phyloP scores from a whole-genome alignment of 2,329 filamentous ascomycete genomes.

The Domatiomyces catenatus region DNA sequence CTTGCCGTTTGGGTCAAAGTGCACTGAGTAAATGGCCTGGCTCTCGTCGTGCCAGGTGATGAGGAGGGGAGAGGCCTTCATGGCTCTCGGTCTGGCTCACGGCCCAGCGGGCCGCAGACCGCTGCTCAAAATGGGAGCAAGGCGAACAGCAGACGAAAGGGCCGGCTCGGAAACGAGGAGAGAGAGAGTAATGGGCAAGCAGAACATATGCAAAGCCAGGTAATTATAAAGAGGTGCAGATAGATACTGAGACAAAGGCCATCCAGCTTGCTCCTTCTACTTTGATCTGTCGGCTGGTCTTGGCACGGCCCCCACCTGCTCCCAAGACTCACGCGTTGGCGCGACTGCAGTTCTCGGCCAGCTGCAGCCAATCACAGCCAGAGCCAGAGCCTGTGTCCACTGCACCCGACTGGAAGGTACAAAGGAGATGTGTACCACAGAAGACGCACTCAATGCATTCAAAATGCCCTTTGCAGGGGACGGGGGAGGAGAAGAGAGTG shows the following conservation, averaged over 20 bases:
- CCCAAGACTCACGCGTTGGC: not conserved
- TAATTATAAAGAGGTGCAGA: not conserved
- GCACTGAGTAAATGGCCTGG: slow-evolving; percentile 88
- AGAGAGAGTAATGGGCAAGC: not conserved
- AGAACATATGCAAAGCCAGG: not conserved
- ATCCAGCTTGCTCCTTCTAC: not conserved
- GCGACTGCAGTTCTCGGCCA: not conserved
- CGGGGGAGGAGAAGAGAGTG: not conserved
- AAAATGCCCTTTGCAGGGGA: too few relatives aligned
- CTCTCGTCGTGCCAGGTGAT: slow-evolving; percentile 99
- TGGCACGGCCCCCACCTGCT: not conserved
- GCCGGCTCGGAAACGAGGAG: not conserved
- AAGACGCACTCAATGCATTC: too few relatives aligned
- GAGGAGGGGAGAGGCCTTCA: slow-evolving; percentile 93
- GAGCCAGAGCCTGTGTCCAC: not conserved
- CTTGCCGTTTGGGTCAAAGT: slow-evolving; percentile 87
- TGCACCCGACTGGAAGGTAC: not conserved
- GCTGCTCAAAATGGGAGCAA: not conserved
- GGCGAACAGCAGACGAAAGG: not conserved
- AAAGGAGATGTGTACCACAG: too few relatives aligned
- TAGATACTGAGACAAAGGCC: not conserved
- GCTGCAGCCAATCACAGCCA: not conserved
- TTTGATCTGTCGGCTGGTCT: not conserved
- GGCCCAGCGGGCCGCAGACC: not conserved
- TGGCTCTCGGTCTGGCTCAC: slow-evolving; percentile 27